phyloP scores from a whole-genome alignment of 2,329 filamentous ascomycete species.

The Neocucurbitaria cava region DNA sequence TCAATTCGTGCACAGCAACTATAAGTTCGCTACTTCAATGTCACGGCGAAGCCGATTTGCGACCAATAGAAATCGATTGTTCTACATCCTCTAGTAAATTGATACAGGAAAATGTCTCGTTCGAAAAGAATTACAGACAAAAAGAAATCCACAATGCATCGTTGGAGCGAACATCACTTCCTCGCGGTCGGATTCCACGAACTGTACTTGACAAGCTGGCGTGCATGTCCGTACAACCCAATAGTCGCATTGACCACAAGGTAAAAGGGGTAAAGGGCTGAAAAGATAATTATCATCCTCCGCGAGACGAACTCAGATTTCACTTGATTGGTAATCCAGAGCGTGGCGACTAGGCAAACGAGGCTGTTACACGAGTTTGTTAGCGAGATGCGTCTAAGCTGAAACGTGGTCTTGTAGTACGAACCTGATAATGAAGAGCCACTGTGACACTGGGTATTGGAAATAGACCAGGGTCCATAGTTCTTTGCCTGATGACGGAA shows the following conservation, averaged over 20 bases:
- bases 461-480: slow-evolving; percentile 56
- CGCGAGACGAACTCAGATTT: slow-evolving; percentile 55
- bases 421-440: slow-evolving; percentile 56
- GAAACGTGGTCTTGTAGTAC: slow-evolving; percentile 16
- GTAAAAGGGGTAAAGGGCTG: slow-evolving; percentile 53
- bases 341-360: slow-evolving; percentile 53
- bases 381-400: slow-evolving; percentile 12
- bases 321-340: slow-evolving; percentile 56
- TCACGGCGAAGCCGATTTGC: not conserved
- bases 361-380: slow-evolving; percentile 39
- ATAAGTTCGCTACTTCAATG: not conserved
- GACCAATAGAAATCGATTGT: not conserved
- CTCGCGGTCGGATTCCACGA: slow-evolving; percentile 58
- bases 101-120: not conserved
- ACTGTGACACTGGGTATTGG: slow-evolving; percentile 56
- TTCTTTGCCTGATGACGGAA: slow-evolving; percentile 48
- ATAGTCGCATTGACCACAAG: slow-evolving; percentile 54
- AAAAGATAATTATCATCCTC: slow-evolving; percentile 53
- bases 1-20: not conserved
- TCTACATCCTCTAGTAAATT: not conserved
- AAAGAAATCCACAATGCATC: not conserved
- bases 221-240: slow-evolving; percentile 56
- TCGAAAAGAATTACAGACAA: not conserved
- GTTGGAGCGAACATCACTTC: slow-evolving; percentile 19
- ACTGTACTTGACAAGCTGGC: slow-evolving; percentile 55